phyloP scores from a whole-genome alignment of 345 rosid genomes.

The Carallia pectinifolia region DNA sequence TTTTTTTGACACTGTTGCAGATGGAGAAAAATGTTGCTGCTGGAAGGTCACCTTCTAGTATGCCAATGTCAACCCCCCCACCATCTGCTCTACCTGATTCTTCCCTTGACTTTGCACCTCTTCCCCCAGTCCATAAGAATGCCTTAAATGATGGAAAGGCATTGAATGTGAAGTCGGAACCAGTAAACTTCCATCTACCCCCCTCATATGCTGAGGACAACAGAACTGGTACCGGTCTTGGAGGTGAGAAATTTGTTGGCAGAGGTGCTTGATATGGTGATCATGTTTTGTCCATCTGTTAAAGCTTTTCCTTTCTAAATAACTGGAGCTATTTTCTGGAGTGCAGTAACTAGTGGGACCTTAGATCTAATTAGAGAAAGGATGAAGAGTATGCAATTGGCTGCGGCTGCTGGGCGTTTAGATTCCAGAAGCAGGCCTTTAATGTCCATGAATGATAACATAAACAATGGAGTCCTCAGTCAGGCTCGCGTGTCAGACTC shows the following conservation, averaged over 20 bases:
- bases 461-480: conserved; percentile 38
- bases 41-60: conserved; percentile 90
- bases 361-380: conserved; percentile 95
- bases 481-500: conserved; percentile 38
- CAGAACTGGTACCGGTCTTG: conserved; percentile 45
- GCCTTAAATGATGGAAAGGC: conserved; percentile 56
- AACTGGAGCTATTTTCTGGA: not conserved
- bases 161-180: conserved; percentile 49
- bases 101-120: conserved; percentile 78
- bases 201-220: conserved; percentile 54
- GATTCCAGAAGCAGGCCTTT: conserved; percentile 55
- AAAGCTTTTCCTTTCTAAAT: not conserved
- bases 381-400: conserved; percentile 96
- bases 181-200: conserved; percentile 53
- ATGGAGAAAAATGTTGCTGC: conserved; percentile 98
- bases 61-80: conserved; percentile 91
- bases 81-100: conserved; percentile 64
- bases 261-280: conserved; percentile 41
- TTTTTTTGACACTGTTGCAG: conserved; percentile 31
- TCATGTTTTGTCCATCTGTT: too few relatives aligned
- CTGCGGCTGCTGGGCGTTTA: conserved; percentile 61
- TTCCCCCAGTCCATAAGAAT: conserved; percentile 59
- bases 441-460: conserved; percentile 50
- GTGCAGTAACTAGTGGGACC: conserved; percentile 70
- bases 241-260: conserved; percentile 49